Evolutionary conservation across 805 yeast genomes (phyloP).

Genomic region (Lipomyces mesembrius): DNA sequence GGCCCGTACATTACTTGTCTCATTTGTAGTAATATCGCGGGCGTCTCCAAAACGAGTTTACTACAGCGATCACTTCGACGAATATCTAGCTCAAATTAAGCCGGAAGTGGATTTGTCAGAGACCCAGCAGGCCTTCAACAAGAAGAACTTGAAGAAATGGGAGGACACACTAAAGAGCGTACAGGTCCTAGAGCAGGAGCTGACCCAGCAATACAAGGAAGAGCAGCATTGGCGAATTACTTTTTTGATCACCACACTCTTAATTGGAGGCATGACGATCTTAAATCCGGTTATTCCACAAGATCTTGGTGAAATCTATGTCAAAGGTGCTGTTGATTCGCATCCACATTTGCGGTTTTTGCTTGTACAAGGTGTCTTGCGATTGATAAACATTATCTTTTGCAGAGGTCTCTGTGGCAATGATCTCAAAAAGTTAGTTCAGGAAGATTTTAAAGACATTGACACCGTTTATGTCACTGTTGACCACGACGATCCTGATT

Average conservation of each 20-base stretch:
- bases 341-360: conserved; percentile 71
- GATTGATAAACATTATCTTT: conserved; percentile 55
- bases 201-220: conserved; percentile 25
- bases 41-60: conserved; percentile 9
- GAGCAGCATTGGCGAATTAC: conserved; percentile 29
- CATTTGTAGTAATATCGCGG: conserved; percentile 13
- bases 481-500: conserved; percentile 52
- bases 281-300: conserved; percentile 21
- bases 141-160: conserved; percentile 33
- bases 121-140: conserved; percentile 26
- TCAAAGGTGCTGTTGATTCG: conserved; percentile 43
- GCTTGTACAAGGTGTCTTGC: conserved; percentile 63
- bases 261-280: conserved; percentile 10
- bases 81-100: conserved; percentile 26
- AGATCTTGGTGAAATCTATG: conserved; percentile 15
- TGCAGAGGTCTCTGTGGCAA: conserved; percentile 55
- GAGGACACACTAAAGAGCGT: conserved; percentile 21
- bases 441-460: conserved; percentile 48
- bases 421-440: conserved; percentile 47
- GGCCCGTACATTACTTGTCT: conserved; percentile 20
- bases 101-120: conserved; percentile 35
- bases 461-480: conserved; percentile 50
- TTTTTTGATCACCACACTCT: conserved; percentile 13
- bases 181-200: conserved; percentile 22
- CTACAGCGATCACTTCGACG: conserved; percentile 11